Conservation (phyloP, 352 stramenopile species). For the Aphanomyces euteiches region DNA sequence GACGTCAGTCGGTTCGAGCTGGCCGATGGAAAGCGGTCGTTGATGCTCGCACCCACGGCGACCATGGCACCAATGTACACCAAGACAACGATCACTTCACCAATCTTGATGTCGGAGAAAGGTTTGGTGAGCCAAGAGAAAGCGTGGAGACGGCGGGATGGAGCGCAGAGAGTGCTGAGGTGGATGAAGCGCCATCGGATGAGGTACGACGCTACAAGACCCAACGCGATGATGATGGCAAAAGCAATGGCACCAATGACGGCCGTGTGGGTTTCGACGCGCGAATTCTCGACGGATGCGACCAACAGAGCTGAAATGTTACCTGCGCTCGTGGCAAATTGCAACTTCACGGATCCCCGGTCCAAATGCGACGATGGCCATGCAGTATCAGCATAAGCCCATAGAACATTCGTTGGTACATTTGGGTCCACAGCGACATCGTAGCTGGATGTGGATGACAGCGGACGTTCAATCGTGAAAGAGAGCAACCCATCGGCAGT, state of each 20-base stretch:
- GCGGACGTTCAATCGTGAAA: constrained; percentile 7
- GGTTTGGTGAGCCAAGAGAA: constrained; percentile 46
- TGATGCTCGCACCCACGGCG: constrained; percentile 31
- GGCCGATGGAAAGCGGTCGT: constrained; percentile 37
- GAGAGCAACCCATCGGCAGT: not conserved
- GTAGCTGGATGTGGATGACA: not conserved
- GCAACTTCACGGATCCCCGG: not conserved
- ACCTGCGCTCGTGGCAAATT: not conserved
- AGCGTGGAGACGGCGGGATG: not conserved
- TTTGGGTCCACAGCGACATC: constrained; percentile 5
- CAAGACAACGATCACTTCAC: constrained; percentile 60
- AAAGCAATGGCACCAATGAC: constrained; percentile 3
- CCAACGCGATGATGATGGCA: not conserved
- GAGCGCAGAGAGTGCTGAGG: not conserved
- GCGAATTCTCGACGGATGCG: not conserved
- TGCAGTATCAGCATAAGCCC: too few relatives aligned
- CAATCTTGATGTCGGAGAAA: constrained; percentile 55
- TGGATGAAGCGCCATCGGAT: too few relatives aligned
- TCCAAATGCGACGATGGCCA: constrained; percentile 9
- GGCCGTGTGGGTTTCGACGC: not conserved
- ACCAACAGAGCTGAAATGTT: too few relatives aligned
- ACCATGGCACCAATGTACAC: constrained; percentile 60
- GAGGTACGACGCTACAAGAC: constrained; percentile 6
- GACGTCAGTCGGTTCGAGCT: constrained; percentile 33
- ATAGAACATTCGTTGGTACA: too few relatives aligned